Percentiles rank a stretch among this genome's conserved stretches.
Evolutionary conservation across 2,329 filamentous ascomycete genomes (phyloP).

Genomic region (Helotiales sp.): DNA sequence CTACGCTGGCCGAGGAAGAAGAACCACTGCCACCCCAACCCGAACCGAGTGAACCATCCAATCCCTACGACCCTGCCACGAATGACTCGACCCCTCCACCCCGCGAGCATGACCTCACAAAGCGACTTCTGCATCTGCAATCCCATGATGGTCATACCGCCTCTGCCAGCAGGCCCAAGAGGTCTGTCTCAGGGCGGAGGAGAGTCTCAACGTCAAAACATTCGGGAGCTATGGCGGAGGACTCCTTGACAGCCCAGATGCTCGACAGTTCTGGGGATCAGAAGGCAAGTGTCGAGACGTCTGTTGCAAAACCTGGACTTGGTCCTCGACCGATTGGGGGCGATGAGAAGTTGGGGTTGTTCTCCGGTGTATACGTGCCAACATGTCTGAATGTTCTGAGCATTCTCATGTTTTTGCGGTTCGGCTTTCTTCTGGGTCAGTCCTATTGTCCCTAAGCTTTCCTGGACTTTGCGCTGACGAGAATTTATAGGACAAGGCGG

Average conservation of each 20-base stretch:
- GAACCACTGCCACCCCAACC: not conserved
- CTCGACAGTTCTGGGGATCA: slow-evolving; percentile 29
- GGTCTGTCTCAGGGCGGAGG: slow-evolving; percentile 15
- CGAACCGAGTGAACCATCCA: slow-evolving; percentile 5
- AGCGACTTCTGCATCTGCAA: slow-evolving; percentile 23
- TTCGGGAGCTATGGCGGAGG: slow-evolving; percentile 10
- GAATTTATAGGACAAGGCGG: slow-evolving; percentile 57
- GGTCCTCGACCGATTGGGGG: slow-evolving; percentile 40
- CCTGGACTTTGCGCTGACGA: slow-evolving; percentile 3
- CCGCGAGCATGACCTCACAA: slow-evolving; percentile 28
- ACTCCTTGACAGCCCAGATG: slow-evolving; percentile 28
- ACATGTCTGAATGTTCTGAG: slow-evolving; percentile 87
- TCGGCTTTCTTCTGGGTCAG: slow-evolving; percentile 75
- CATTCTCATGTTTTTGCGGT: slow-evolving; percentile 90
- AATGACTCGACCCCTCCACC: slow-evolving; percentile 27
- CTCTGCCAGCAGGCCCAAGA: slow-evolving; percentile 8
- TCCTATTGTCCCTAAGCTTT: not conserved
- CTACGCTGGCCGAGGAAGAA: slow-evolving; percentile 20
- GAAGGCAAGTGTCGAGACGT: slow-evolving; percentile 33
- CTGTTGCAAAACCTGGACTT: slow-evolving; percentile 38
- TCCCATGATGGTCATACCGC: slow-evolving; percentile 12
- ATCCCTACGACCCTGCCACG: slow-evolving; percentile 31
- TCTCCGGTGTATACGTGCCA: slow-evolving; percentile 81
- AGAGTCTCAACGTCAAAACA: slow-evolving; percentile 5
- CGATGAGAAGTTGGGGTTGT: slow-evolving; percentile 68